Base-by-base conservation (phyloP, 2,329 filamentous ascomycete species). In the Hawksworthiomyces lignivorus region DNA sequence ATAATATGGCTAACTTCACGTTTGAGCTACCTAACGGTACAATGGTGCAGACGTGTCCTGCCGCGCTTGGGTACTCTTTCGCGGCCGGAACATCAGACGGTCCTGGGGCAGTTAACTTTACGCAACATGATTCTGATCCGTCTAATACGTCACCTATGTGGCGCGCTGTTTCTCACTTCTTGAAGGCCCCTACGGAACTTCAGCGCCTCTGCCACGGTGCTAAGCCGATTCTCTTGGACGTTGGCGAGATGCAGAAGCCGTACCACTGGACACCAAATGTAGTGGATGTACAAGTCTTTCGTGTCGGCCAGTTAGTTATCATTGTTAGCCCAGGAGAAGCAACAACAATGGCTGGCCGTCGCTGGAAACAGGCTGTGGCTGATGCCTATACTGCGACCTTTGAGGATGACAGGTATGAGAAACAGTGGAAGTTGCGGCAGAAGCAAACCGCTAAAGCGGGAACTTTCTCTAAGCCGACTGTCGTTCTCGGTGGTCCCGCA, bases 191-290 rank as follows among this genome's bases (percentile, higher is more conserved):
- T 0, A 77, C 73, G 1, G 61, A 77, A 5, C 72, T 78, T 45
- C 90, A 96, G 57, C 70, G 71, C 43, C 70, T 67, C 1, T 97
- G 90, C 54, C 90, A 97, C 51, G 70, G 70, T 19, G 76, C 82
- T 1, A 96, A 97, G 58, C 84, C 87, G 0, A 82, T 97, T 43
- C 70, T 97, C 0, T 74, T 97, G 1, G 89, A 96, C 51, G 87
- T 94, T 2, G 90, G 90, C 29, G 82, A 88, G 56, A 75, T 88
- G n/a, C 67, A 69, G 4, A 64, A 63, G 9, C 90, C 90, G 0
- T 96, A 96, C 60, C 68, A 77, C 7, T 97, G 90, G 90, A 81
- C 84, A 0, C 87, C 90, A 1, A 96, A 96, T 52, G 80, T 96
- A 35, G 88, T 94, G 34, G 87, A 96, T 57, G 74, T 96, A 9